Evolutionary conservation across 345 rosid species (phyloP).

Genomic region (Bruguiera sexangula): DNA sequence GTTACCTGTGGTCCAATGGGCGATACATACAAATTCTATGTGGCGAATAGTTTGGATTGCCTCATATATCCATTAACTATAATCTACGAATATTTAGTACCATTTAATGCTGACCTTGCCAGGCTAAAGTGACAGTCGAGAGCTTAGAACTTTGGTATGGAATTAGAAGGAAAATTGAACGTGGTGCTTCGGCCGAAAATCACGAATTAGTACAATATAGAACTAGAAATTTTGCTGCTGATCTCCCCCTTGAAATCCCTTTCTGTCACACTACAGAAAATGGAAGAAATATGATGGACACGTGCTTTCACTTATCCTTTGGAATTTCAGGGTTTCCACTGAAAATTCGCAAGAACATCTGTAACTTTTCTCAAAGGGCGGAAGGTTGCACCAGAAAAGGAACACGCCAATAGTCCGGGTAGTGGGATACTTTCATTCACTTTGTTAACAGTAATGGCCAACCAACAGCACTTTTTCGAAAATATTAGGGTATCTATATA

Average conservation of each 20-base stretch:
- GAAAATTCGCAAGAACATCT: background rate
- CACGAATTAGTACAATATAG: background rate
- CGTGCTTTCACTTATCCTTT: background rate
- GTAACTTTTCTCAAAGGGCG: background rate
- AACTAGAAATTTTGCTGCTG: background rate
- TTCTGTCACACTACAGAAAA: background rate
- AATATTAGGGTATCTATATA: background rate
- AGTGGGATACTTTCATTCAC: constrained; percentile 16
- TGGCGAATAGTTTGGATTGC: constrained; percentile 20
- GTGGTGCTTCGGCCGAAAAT: background rate
- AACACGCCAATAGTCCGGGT: background rate
- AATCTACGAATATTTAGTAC: constrained; percentile 13
- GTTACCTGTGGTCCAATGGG: constrained; percentile 32
- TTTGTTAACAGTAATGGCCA: constrained; percentile 14
- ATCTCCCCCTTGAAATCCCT: background rate
- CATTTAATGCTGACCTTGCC: constrained; percentile 24
- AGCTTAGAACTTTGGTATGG: background rate
- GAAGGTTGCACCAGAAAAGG: constrained; percentile 2
- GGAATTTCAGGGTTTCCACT: background rate
- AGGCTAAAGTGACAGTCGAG: constrained; percentile 8
- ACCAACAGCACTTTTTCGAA: constrained; percentile 17
- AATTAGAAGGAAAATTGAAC: background rate
- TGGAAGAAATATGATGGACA: background rate
- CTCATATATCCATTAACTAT: constrained; percentile 13
- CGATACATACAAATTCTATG: constrained; percentile 6